Conservation (phyloP, 106 monocot species). For the Apostasia shenzhenica region DNA sequence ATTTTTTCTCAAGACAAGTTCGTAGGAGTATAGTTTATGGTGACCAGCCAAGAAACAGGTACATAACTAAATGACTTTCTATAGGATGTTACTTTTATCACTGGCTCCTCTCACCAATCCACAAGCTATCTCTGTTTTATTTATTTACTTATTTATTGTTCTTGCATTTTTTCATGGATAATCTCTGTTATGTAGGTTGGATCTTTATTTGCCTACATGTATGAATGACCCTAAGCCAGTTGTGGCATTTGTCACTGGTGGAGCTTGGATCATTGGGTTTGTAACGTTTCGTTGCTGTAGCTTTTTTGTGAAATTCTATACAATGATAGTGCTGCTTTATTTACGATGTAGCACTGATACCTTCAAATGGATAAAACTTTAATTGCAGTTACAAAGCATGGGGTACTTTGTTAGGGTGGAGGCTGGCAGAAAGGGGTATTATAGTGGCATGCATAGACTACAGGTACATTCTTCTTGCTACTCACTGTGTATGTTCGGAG, state of each 20-base stretch:
- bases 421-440: constrained; percentile 65
- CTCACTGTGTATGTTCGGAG: background rate
- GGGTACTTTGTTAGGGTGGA: constrained; percentile 67
- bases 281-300: constrained; percentile 9
- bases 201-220: constrained; percentile 74
- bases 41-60: constrained; percentile 92
- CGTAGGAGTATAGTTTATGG: constrained; percentile 84
- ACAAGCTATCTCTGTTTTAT: background rate
- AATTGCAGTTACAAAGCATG: constrained; percentile 69
- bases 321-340: too few species aligned
- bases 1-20: constrained; percentile 83
- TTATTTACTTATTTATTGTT: background rate
- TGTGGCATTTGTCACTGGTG: constrained; percentile 93
- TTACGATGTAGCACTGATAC: too few species aligned
- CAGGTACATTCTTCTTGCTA: constrained; percentile 28
- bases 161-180: background rate
- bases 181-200: constrained; percentile 45
- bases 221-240: constrained; percentile 53
- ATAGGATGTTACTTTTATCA: background rate
- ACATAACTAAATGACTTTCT: background rate
- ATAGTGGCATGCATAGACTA: constrained; percentile 83
- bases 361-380: background rate
- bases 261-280: constrained; percentile 99
- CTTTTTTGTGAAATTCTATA: too few species aligned
- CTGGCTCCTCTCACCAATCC: background rate